Conservation (phyloP, 352 stramenopile species). For the Halophytophthora polymorphica region DNA sequence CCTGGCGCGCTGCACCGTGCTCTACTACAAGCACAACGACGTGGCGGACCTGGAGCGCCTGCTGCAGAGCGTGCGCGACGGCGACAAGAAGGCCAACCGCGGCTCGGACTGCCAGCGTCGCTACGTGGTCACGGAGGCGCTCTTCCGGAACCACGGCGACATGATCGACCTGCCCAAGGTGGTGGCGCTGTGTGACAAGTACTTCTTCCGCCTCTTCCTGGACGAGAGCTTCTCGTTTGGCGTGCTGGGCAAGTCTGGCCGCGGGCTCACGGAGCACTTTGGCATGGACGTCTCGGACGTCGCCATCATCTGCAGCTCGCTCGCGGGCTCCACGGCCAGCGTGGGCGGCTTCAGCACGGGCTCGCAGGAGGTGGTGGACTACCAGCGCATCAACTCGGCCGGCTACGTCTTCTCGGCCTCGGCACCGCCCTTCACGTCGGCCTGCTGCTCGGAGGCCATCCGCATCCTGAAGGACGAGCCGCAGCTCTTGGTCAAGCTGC, state of each 20-base stretch:
- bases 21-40: slow-evolving; percentile 98
- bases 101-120: slow-evolving; percentile 87
- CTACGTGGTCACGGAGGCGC: slow-evolving; percentile 97
- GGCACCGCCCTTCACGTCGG: slow-evolving; percentile 94
- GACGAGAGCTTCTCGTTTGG: slow-evolving; percentile 94
- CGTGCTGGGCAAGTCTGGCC: slow-evolving; percentile 89
- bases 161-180: slow-evolving; percentile 93
- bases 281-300: slow-evolving; percentile 72
- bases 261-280: slow-evolving; percentile 85
- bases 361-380: slow-evolving; percentile 95
- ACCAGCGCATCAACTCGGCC: slow-evolving; percentile 96
- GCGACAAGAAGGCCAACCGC: slow-evolving; percentile 86
- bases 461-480: slow-evolving; percentile 81
- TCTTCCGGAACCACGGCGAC: slow-evolving; percentile 97
- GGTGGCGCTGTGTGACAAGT: slow-evolving; percentile 89
- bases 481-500: slow-evolving; percentile 64
- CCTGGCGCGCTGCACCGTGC: slow-evolving; percentile 91
- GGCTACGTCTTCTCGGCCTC: slow-evolving; percentile 99
- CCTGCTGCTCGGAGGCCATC: slow-evolving; percentile 85
- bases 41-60: slow-evolving; percentile 94
- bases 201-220: slow-evolving; percentile 84
- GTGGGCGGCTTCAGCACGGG: slow-evolving; percentile 97
- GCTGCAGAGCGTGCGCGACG: slow-evolving; percentile 80
- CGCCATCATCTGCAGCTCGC: slow-evolving; percentile 94
- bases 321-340: slow-evolving; percentile 91